A percentile compares a stretch with the other conserved stretches of the same genome.
These are phyloP conservation scores for Breviolum minutum DNA, from an alignment of 73 alveolate species.

Conservation along the genomic window DNA sequence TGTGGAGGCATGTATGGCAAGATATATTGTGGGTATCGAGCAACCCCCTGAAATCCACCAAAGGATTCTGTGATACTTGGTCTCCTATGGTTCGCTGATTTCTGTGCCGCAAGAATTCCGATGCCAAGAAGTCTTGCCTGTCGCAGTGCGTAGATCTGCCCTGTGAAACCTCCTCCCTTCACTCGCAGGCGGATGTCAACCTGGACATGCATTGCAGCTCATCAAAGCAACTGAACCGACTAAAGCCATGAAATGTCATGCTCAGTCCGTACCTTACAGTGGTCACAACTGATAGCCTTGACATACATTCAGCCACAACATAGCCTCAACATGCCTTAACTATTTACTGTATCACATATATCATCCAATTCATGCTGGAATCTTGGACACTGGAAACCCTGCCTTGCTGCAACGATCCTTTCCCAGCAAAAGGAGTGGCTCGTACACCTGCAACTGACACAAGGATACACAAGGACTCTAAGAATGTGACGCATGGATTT, in stretches of 20 bases:
- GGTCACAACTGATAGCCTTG: too few relatives aligned
- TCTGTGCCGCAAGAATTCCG: background rate
- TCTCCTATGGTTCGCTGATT: background rate
- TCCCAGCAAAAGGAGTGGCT: slow-evolving; percentile 99
- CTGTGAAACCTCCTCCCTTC: slow-evolving; percentile 99
- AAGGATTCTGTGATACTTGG: too few relatives aligned
- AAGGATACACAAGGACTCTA: too few relatives aligned
- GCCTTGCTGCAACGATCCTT: slow-evolving; percentile 96
- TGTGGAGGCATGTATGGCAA: background rate
- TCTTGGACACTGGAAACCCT: background rate
- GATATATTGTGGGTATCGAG: too few relatives aligned
- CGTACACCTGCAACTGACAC: slow-evolving; percentile 96
- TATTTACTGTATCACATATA: background rate
- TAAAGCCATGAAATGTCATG: background rate
- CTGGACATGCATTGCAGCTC: slow-evolving; percentile 4
- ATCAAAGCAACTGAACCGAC: too few relatives aligned
- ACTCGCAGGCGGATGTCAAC: slow-evolving; percentile 99
- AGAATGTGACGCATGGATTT: too few relatives aligned
- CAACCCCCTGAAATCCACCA: too few relatives aligned
- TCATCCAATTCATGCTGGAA: background rate
- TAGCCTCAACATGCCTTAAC: background rate
- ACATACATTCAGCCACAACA: background rate
- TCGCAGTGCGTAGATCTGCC: slow-evolving; percentile 99
- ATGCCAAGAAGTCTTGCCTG: slow-evolving; percentile 34
- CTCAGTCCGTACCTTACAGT: too few relatives aligned